These are phyloP conservation scores for Rauvolfia tetraphylla DNA, from an alignment of 257 asterid species.

Conservation along the genomic window DNA sequence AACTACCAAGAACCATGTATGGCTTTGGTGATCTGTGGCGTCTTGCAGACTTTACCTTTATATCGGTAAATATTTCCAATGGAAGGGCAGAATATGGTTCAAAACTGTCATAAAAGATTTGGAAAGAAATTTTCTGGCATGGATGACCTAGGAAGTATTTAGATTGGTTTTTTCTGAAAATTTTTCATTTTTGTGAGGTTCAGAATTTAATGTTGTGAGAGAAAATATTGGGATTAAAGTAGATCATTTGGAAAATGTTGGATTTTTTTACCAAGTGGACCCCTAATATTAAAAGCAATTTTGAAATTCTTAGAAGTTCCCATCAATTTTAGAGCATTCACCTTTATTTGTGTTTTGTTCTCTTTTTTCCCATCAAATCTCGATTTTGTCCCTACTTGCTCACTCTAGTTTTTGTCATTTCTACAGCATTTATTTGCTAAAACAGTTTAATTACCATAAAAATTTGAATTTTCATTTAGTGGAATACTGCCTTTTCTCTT, in stretches of 20 bases:
- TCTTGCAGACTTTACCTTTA: not conserved
- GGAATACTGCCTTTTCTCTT: too few species aligned
- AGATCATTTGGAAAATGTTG: too few species aligned
- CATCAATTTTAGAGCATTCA: not conserved
- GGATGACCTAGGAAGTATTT: too few species aligned
- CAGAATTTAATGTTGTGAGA: too few species aligned
- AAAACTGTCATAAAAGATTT: not conserved
- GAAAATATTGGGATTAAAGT: too few species aligned
- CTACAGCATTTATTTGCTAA: not conserved
- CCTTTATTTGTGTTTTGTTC: not conserved
- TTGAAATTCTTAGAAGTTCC: not conserved
- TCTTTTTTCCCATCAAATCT: not conserved
- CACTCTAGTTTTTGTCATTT: not conserved
- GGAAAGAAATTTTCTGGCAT: not conserved
- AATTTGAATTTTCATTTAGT: not conserved
- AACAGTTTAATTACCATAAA: not conserved
- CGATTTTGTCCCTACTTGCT: not conserved
- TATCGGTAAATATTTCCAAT: not conserved
- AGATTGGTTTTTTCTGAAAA: too few species aligned
- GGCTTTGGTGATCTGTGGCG: too few species aligned
- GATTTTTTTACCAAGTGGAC: too few species aligned
- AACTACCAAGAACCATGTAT: not conserved
- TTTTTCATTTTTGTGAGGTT: too few species aligned
- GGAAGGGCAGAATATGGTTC: not conserved
- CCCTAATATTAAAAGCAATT: not conserved